These are phyloP conservation scores for Barnettozyma sp. DNA, from an alignment of 805 yeast species.

Conservation along the genomic window DNA sequence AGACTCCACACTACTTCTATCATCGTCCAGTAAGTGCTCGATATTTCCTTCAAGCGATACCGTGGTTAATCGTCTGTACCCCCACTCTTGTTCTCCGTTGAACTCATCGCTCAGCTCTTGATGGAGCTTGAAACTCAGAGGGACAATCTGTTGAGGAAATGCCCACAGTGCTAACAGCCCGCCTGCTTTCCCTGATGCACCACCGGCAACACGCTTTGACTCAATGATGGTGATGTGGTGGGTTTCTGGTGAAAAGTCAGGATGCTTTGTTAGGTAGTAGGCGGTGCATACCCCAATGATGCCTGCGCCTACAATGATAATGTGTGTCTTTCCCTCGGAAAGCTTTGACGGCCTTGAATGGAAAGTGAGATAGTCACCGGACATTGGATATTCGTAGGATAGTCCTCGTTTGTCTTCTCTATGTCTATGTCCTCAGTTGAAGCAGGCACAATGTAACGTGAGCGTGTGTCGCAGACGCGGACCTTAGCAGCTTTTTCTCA, in stretches of 20 bases:
- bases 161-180: conserved; percentile 95
- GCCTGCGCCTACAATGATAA: conserved; percentile 89
- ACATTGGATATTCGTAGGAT: too few species aligned
- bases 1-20: conserved; percentile 23
- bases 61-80: conserved; percentile 82
- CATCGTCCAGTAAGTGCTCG: conserved; percentile 22
- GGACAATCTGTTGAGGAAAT: conserved; percentile 90
- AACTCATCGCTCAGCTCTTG: conserved; percentile 71
- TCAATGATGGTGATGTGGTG: conserved; percentile 83
- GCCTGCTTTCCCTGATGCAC: conserved; percentile 97
- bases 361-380: conserved; percentile 17
- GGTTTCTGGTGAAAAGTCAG: conserved; percentile 61
- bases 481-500: too few species aligned
- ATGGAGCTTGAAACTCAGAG: conserved; percentile 79
- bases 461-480: too few species aligned
- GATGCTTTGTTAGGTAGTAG: conserved; percentile 78
- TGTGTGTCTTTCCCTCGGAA: conserved; percentile 58
- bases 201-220: conserved; percentile 90
- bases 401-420: too few species aligned
- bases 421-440: too few species aligned
- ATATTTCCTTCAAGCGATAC: conserved; percentile 84
- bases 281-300: conserved; percentile 95
- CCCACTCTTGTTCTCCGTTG: conserved; percentile 88
- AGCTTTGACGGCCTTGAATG: conserved; percentile 23
- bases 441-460: too few species aligned